Percentiles rank a stretch among this genome's conserved stretches.
Evolutionary conservation across 1,284 basidiomycete genomes (phyloP).

Genomic region (Cryptococcus sp.): DNA sequence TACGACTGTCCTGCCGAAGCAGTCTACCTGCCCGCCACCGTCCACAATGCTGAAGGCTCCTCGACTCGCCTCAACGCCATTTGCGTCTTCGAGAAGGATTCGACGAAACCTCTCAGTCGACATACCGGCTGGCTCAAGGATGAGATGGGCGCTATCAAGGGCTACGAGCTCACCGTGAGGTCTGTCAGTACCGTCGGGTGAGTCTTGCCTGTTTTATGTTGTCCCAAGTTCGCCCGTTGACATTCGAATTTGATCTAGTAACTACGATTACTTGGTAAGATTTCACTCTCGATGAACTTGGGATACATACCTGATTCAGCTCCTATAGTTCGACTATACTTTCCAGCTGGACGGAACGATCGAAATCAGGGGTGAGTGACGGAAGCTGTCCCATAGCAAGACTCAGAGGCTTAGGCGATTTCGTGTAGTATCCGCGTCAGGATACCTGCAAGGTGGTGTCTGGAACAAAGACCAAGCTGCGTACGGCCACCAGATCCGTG

Average conservation of each 20-base stretch:
- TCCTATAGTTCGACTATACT: constrained; percentile 61
- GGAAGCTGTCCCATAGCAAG: neutral
- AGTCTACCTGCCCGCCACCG: constrained; percentile 62
- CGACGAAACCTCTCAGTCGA: constrained; percentile 61
- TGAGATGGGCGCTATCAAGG: constrained; percentile 58
- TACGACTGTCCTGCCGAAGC: constrained; percentile 69
- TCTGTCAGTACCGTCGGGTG: constrained; percentile 62
- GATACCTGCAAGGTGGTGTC: constrained; percentile 66
- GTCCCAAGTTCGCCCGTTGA: neutral
- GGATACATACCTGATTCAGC: too few species aligned
- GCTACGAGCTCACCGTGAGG: constrained; percentile 62
- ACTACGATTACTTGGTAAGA: constrained; percentile 56
- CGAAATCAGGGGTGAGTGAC: constrained; percentile 56
- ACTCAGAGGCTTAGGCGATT: neutral
- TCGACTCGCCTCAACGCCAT: constrained; percentile 60
- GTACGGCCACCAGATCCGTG: constrained; percentile 63
- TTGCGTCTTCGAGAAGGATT: constrained; percentile 67
- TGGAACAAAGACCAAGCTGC: constrained; percentile 59
- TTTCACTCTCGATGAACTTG: too few species aligned
- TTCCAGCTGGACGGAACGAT: constrained; percentile 68
- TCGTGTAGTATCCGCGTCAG: constrained; percentile 61
- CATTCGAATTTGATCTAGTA: constrained; percentile 30
- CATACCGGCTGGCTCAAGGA: constrained; percentile 50
- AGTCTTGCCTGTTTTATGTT: neutral
- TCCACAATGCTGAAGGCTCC: constrained; percentile 57